Base-by-base conservation (phyloP, 257 asterid species). In the Nicotiana noctiflora region DNA sequence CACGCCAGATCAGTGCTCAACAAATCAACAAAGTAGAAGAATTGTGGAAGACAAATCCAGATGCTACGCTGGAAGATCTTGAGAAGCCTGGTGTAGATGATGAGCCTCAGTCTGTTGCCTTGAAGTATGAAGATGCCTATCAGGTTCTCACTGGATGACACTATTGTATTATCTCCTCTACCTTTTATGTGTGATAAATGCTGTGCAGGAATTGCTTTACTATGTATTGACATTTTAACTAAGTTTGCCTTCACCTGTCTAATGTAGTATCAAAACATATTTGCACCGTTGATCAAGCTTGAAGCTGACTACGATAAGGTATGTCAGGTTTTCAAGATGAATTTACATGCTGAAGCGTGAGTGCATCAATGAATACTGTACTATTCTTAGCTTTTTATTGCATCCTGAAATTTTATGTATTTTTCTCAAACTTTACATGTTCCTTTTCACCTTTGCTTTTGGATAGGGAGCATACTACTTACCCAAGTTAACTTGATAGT, bases 1-100 rank as follows among this genome's bases (percentile, higher is more conserved):
- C 99, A 61, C 97, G 99, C 29, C 99, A 96, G 83, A 91, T 96
- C 79, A 94, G 98, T 77, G 99, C 99, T 62, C 99, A 96, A 81
- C 99, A 96, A 89, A 96, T 96, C 85, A 96, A 96, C 86, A 96
- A 94, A 84, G 94, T 96, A 61, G 99, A 96, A 88, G 99, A 96
- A 92, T 96, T 96, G 77, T 96, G 99, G 99, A 96, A 96, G 87
- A 87, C 99, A 76, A 96, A 94, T 82, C 98, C 99, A 27, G 98
- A 96, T 88, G 98, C 99, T 76, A 85, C 96, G 77, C 84, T 96
- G 86, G 99, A 96, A 87, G 99, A 96, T 90, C 99, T 96, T 79
- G 98, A 96, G 93, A 96, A 96, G 93, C 99, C 99, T 77, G 98
- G 99, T 32, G 98, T 96, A 68, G 99, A 96, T 87, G 99, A 96